Base-by-base conservation (phyloP, 2,329 filamentous ascomycete species). In the Stromatinia cepivora region DNA sequence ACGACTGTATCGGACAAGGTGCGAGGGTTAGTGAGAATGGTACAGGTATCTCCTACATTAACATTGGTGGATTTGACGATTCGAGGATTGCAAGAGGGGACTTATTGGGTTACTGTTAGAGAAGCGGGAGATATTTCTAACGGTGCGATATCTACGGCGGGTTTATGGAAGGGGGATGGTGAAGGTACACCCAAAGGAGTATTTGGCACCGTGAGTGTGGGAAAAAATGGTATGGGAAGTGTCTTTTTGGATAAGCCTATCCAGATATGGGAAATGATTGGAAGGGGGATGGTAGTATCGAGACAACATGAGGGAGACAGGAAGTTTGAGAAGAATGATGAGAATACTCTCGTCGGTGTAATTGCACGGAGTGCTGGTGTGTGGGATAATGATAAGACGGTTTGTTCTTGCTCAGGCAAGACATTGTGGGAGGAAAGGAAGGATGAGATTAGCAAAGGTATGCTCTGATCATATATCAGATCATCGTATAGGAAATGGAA, bases 331-430 rank as follows among this genome's bases (percentile, higher is more conserved):
- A 84, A 85, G 75, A 94, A 97, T 74, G 92, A 97, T 78, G 85
- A 89, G 68, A 88, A 96, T 79, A 97, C 93, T 28, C 83, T 97
- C 64, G 92, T 97, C 2, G 95, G 95, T 11, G 94, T 99, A 65
- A 92, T 99, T 81, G 95, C 95, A 62, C 86, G 95, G 78, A 97
- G 94, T 80, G 94, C 95, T 22, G 95, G 95, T n/a, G 91, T 97
- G 71, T 99, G 95, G 95, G 94, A 97, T 80, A 97, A 99, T 76
- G 93, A 97, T 79, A 99, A 98, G 86, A 97, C 92, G 58, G 94
- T 99, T 8, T 99, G 95, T 80, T 97, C 93, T 61, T 99, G 95
- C 81, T 97, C 93, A 50, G 95, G 95, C 5, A 98, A 98, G 87
- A 98, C 94, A 69, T 87, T 99, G 15, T 99, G 95, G 95, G 92